Percentiles rank a stretch among this genome's conserved stretches.
These are phyloP conservation scores for Aspergillus sp. DNA, from an alignment of 2,329 filamentous ascomycete genomes.

Conservation along the genomic window DNA sequence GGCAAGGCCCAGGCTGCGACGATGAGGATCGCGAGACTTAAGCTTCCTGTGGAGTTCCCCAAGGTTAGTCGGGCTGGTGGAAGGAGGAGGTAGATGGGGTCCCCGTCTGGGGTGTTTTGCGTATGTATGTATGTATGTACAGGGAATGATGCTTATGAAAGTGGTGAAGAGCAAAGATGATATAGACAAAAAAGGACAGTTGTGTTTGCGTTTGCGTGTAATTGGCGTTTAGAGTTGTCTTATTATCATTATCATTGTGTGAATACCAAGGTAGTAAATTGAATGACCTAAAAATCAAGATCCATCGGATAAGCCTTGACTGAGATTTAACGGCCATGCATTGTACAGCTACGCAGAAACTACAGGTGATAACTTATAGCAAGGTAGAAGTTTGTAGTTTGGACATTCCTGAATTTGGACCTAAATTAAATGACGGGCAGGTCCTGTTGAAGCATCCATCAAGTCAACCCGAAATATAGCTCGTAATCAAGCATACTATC, in stretches of 20 bases:
- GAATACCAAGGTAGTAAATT: not conserved
- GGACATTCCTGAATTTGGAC: not conserved
- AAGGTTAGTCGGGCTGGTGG: slow-evolving; percentile 52
- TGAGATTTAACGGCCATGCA: not conserved
- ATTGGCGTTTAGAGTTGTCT: not conserved
- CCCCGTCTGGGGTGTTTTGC: too few relatives aligned
- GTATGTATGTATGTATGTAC: too few relatives aligned
- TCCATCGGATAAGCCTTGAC: not conserved
- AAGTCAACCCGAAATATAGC: not conserved
- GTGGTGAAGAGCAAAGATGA: too few relatives aligned
- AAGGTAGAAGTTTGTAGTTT: not conserved
- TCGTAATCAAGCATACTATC: slow-evolving; percentile 1
- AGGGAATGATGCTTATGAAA: too few relatives aligned
- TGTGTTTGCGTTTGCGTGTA: too few relatives aligned
- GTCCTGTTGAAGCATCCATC: slow-evolving; percentile 5
- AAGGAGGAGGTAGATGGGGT: slow-evolving; percentile 1
- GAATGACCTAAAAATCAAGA: too few relatives aligned
- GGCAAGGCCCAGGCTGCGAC: slow-evolving; percentile 56
- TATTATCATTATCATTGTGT: not conserved
- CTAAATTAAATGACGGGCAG: slow-evolving; percentile 10
- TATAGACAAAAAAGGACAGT: not conserved
- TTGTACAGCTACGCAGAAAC: not conserved
- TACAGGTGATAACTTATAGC: not conserved
- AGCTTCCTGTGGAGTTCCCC: slow-evolving; percentile 79
- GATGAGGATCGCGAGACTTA: slow-evolving; percentile 65